Conservation (phyloP, 805 yeast genomes). For the Isabelozyma rhagii region DNA sequence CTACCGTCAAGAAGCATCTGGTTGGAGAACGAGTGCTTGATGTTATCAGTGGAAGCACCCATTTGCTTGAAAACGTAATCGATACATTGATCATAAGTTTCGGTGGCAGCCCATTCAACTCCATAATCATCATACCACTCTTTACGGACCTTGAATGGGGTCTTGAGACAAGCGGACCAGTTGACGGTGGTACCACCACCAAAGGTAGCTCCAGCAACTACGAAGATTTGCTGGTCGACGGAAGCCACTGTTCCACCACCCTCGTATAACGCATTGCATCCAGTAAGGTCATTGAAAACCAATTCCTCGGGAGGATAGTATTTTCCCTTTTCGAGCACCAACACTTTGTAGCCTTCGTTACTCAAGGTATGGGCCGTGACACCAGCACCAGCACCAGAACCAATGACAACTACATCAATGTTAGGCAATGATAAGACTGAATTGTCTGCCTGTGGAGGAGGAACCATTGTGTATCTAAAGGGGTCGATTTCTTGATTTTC, state of each 20-base stretch:
- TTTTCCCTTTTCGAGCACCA: slow-evolving; percentile 51
- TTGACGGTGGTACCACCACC: slow-evolving; percentile 60
- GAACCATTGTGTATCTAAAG: slow-evolving; percentile 27
- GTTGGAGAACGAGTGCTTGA: slow-evolving; percentile 45
- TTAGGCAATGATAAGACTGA: slow-evolving; percentile 32
- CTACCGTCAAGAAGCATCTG: slow-evolving; percentile 41
- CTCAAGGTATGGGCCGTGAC: slow-evolving; percentile 48
- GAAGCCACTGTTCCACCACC: slow-evolving; percentile 33
- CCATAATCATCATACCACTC: slow-evolving; percentile 50
- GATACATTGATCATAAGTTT: slow-evolving; percentile 40
- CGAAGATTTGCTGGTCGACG: slow-evolving; percentile 26
- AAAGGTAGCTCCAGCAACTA: slow-evolving; percentile 51
- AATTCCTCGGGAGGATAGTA: slow-evolving; percentile 36
- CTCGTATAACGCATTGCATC: slow-evolving; percentile 37
- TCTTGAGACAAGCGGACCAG: slow-evolving; percentile 53
- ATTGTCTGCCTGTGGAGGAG: slow-evolving; percentile 24
- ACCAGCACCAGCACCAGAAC: slow-evolving; percentile 55
- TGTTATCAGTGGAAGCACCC: slow-evolving; percentile 41
- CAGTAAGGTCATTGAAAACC: slow-evolving; percentile 34
- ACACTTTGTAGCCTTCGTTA: slow-evolving; percentile 37
- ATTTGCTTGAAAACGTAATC: slow-evolving; percentile 46
- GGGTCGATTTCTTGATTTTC: slow-evolving; percentile 22
- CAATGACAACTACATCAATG: slow-evolving; percentile 46
- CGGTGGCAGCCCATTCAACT: slow-evolving; percentile 43
- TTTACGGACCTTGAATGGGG: slow-evolving; percentile 48